Conservation (phyloP, 2,329 filamentous ascomycete species). For the Dactylellina drechsleri region DNA sequence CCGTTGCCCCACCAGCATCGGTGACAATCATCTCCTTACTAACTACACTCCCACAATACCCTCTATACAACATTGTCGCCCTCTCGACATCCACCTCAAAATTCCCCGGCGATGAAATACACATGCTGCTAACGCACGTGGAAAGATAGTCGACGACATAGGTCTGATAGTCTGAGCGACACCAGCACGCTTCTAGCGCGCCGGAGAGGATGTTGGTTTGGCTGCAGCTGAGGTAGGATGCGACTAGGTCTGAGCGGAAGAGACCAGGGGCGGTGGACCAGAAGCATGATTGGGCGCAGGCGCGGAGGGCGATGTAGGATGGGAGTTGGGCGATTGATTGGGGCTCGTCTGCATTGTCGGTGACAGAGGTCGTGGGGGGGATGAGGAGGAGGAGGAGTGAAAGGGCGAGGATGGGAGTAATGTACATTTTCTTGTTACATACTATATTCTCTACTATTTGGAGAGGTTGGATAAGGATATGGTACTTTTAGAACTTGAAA, state of each 20-base stretch:
- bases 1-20: neutral
- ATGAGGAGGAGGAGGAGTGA: neutral
- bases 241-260: constrained; percentile 40
- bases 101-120: constrained; percentile 5
- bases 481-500: too few species aligned
- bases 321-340: constrained; percentile 30
- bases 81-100: constrained; percentile 18
- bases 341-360: constrained; percentile 13
- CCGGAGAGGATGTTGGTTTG: constrained; percentile 41
- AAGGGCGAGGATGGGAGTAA: neutral
- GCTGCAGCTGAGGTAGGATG: constrained; percentile 40
- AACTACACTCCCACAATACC: constrained; percentile 25
- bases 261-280: constrained; percentile 28
- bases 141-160: constrained; percentile 30
- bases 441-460: too few species aligned
- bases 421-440: neutral
- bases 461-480: too few species aligned
- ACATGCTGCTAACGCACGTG: constrained; percentile 34
- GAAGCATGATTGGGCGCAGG: constrained; percentile 45
- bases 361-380: neutral
- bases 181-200: constrained; percentile 47
- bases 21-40: neutral
- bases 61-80: constrained; percentile 22
- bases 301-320: constrained; percentile 29
- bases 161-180: constrained; percentile 18